phyloP scores from a whole-genome alignment of 257 asterid genomes.

The Solanum sitiens region DNA sequence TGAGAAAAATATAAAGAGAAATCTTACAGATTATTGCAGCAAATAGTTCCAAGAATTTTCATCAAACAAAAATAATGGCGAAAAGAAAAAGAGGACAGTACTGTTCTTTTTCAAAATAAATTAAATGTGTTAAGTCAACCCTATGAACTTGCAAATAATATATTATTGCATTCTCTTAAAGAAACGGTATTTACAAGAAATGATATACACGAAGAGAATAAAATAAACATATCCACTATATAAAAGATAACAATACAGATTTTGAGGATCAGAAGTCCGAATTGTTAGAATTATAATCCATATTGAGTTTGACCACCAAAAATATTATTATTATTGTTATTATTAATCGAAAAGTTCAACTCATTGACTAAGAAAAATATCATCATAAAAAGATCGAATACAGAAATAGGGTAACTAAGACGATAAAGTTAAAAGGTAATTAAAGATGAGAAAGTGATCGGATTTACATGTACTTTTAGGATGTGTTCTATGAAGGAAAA shows the following conservation, averaged over 20 bases:
- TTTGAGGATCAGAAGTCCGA: not conserved
- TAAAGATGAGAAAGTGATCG: not conserved
- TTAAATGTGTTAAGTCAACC: not conserved
- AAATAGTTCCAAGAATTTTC: not conserved
- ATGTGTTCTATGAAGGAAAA: not conserved
- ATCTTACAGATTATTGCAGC: not conserved
- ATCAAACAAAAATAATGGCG: not conserved
- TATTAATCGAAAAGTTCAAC: not conserved
- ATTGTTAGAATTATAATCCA: not conserved
- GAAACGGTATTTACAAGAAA: not conserved
- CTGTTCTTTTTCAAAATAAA: not conserved
- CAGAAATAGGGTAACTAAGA: not conserved
- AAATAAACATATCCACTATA: not conserved
- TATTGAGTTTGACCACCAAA: not conserved
- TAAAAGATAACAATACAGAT: not conserved
- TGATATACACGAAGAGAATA: not conserved
- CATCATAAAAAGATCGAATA: not conserved
- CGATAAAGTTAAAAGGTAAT: not conserved
- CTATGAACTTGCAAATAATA: not conserved
- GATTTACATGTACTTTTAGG: not conserved
- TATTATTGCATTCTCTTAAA: not conserved
- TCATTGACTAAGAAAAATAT: not conserved
- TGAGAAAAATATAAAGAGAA: not conserved
- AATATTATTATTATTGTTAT: not conserved
- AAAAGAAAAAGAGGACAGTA: not conserved